Evolutionary conservation across 2,329 filamentous ascomycete genomes (phyloP).

Genomic region (Achaetomium macrosporum): DNA sequence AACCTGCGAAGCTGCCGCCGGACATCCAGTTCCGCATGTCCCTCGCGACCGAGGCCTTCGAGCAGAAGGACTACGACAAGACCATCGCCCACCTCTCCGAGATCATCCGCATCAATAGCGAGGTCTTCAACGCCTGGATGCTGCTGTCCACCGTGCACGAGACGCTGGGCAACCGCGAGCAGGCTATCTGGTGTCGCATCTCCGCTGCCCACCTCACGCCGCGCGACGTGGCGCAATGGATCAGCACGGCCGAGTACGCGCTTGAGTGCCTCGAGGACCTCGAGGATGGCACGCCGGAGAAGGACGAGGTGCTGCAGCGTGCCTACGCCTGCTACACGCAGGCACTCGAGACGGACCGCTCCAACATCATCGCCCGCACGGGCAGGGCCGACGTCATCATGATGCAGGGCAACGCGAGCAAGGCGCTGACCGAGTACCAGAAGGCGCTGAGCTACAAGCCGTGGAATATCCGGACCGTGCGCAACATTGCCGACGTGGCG

Average conservation of each 20-base stretch:
- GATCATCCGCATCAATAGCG: slow-evolving; percentile 62
- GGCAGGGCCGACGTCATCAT: slow-evolving; percentile 55
- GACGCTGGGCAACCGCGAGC: slow-evolving; percentile 52
- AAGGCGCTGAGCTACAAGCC: slow-evolving; percentile 47
- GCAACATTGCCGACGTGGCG: slow-evolving; percentile 52
- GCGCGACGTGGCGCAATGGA: slow-evolving; percentile 55
- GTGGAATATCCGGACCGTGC: slow-evolving; percentile 48
- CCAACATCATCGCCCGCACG: slow-evolving; percentile 51
- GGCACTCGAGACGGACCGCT: slow-evolving; percentile 52
- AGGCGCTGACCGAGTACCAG: slow-evolving; percentile 53
- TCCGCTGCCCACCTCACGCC: slow-evolving; percentile 58
- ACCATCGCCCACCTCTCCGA: slow-evolving; percentile 56
- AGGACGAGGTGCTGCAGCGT: slow-evolving; percentile 33
- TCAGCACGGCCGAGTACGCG: slow-evolving; percentile 52
- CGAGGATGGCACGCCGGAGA: slow-evolving; percentile 36
- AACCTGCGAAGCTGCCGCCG: slow-evolving; percentile 61
- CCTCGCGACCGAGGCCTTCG: slow-evolving; percentile 62
- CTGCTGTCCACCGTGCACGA: slow-evolving; percentile 55
- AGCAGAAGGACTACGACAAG: slow-evolving; percentile 54
- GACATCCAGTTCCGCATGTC: slow-evolving; percentile 65
- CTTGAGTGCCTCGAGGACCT: slow-evolving; percentile 43
- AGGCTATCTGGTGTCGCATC: slow-evolving; percentile 54
- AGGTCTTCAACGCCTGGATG: slow-evolving; percentile 61
- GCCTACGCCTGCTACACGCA: slow-evolving; percentile 55
- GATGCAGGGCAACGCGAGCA: slow-evolving; percentile 47